phyloP scores from a whole-genome alignment of 192 early-diverging fungal species.

The Podochytrium sp. region DNA sequence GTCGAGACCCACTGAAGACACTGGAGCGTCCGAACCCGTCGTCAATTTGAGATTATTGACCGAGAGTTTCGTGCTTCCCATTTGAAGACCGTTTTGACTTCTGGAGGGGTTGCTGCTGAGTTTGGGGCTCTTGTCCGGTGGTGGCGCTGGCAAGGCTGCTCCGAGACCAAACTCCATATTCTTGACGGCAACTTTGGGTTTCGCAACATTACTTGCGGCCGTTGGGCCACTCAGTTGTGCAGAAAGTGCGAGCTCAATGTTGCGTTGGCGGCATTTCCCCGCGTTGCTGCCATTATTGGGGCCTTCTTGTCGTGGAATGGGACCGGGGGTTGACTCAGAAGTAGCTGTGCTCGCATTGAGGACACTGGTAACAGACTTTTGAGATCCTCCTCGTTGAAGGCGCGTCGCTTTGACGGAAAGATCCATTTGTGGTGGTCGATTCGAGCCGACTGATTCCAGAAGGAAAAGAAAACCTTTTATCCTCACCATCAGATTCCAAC shows the following conservation, averaged over 20 bases:
- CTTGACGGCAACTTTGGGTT: background rate
- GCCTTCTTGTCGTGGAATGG: background rate
- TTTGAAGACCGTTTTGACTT: background rate
- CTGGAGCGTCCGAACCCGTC: too few relatives aligned
- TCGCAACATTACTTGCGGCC: background rate
- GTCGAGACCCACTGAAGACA: background rate
- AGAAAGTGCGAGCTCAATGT: background rate
- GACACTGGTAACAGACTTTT: background rate
- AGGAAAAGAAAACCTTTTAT: background rate
- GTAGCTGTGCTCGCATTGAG: too few relatives aligned
- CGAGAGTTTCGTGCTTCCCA: background rate
- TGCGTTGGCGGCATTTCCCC: background rate
- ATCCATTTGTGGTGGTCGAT: background rate
- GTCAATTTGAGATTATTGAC: too few relatives aligned
- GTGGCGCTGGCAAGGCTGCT: background rate
- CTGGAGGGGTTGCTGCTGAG: background rate
- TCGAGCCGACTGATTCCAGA: background rate
- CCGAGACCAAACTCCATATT: background rate
- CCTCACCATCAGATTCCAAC: too few relatives aligned
- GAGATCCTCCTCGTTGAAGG: background rate
- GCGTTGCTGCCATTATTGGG: background rate
- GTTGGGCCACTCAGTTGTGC: background rate
- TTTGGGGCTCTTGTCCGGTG: background rate
- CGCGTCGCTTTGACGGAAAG: background rate
- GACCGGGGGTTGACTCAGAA: background rate